Evolutionary conservation across 1,284 basidiomycete species (phyloP).

Genomic region (Wolfiporia cocos): DNA sequence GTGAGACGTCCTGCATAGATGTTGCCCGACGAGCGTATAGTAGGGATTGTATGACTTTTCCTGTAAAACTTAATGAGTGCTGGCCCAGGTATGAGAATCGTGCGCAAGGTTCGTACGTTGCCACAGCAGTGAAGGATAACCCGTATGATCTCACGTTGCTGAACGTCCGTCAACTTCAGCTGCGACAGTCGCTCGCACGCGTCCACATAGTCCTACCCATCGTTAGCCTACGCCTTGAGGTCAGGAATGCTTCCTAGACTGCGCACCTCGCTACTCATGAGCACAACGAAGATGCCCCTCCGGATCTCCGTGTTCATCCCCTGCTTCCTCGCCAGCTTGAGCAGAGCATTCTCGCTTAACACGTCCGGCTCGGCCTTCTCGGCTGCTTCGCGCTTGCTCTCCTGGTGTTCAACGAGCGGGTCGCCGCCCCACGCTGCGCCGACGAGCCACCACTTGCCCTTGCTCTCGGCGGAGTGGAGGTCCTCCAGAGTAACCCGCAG

Average conservation of each 20-base stretch:
- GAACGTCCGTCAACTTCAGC: slow-evolving; percentile 81
- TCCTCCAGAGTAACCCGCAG: slow-evolving; percentile 83
- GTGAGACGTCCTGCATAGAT: slow-evolving; percentile 69
- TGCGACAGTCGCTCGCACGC: slow-evolving; percentile 85
- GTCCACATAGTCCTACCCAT: slow-evolving; percentile 81
- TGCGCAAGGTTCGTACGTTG: no score
- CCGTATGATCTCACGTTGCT: slow-evolving; percentile 91
- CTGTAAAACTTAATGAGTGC: slow-evolving; percentile 34
- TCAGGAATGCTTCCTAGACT: background rate
- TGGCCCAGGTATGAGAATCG: no score
- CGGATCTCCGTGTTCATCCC: slow-evolving; percentile 99
- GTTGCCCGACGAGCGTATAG: slow-evolving; percentile 83
- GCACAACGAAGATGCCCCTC: slow-evolving; percentile 83
- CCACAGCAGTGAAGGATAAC: slow-evolving; percentile 93
- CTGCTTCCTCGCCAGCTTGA: slow-evolving; percentile 84
- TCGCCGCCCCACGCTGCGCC: slow-evolving; percentile 96
- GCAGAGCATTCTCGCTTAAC: slow-evolving; percentile 44
- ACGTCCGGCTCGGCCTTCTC: slow-evolving; percentile 22
- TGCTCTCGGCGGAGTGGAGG: slow-evolving; percentile 76
- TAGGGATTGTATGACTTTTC: slow-evolving; percentile 95
- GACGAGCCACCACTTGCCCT: slow-evolving; percentile 98
- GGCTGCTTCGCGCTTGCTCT: slow-evolving; percentile 37
- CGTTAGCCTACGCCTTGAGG: background rate
- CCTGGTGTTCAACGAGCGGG: slow-evolving; percentile 72
- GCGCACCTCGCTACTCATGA: slow-evolving; percentile 90